A percentile compares a stretch with the other conserved stretches of the same genome.
These are phyloP conservation scores for Tetraselmis striata DNA, from an alignment of 139 green algal genomes.

Conservation along the genomic window DNA sequence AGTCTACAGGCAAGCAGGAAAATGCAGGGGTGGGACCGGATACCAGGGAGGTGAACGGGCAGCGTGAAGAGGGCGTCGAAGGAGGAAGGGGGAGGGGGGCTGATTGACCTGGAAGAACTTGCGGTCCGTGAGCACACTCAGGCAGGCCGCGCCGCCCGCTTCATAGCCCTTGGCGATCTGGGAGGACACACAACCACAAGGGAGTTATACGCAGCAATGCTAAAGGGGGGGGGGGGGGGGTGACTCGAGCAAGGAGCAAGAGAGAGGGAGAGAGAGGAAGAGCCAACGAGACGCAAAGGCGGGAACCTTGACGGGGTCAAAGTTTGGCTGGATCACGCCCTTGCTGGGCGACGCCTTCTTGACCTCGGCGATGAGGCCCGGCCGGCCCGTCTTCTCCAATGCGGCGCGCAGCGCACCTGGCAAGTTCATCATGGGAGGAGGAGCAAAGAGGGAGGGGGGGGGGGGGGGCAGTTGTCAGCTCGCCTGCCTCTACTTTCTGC, in stretches of 20 bases:
- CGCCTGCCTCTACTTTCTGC: too few species aligned
- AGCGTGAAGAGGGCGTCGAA: too few species aligned
- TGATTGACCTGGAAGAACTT: slow-evolving; percentile 89
- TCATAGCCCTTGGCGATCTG: slow-evolving; percentile 87
- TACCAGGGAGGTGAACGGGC: background rate
- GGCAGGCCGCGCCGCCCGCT: slow-evolving; percentile 86
- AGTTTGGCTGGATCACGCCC: slow-evolving; percentile 93
- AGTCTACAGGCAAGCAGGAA: background rate
- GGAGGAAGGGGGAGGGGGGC: background rate
- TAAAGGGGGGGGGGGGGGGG: too few species aligned
- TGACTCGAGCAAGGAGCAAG: background rate
- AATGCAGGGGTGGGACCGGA: background rate
- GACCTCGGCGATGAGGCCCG: slow-evolving; percentile 94
- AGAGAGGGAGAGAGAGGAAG: background rate
- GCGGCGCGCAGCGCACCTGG: slow-evolving; percentile 33
- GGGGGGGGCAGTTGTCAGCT: too few species aligned
- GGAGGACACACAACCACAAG: too few species aligned
- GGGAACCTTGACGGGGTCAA: slow-evolving; percentile 80
- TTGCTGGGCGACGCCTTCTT: slow-evolving; percentile 96
- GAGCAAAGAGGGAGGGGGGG: too few species aligned
- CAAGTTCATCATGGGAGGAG: too few species aligned
- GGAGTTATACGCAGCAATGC: too few species aligned
- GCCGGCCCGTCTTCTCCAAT: slow-evolving; percentile 54
- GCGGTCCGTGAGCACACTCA: slow-evolving; percentile 90
- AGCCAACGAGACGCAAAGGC: too few species aligned